A percentile compares a stretch with the other conserved stretches of the same genome.
These are phyloP conservation scores for Elsinoe necatrix DNA, from an alignment of 2,329 filamentous ascomycete genomes.

Conservation along the genomic window DNA sequence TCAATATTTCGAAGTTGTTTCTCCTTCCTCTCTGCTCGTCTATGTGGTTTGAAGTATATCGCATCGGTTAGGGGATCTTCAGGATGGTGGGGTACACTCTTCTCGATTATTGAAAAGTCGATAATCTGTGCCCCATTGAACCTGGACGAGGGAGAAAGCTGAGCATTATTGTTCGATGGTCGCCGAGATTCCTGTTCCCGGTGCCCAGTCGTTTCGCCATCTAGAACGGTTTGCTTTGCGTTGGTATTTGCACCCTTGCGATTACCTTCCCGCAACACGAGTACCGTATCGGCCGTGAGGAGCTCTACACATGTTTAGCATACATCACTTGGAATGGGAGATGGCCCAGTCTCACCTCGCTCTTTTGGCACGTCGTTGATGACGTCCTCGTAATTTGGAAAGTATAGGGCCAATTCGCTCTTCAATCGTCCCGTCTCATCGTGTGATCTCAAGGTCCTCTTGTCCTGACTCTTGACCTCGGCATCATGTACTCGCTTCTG, in stretches of 20 bases:
- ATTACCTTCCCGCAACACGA: constrained; percentile 57
- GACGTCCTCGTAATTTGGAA: constrained; percentile 88
- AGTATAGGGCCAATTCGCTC: constrained; percentile 85
- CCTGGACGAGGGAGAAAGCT: constrained; percentile 22
- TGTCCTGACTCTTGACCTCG: constrained; percentile 43
- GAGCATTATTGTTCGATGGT: constrained; percentile 16
- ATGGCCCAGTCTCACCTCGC: constrained; percentile 30
- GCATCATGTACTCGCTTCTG: constrained; percentile 21
- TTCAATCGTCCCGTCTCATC: constrained; percentile 75
- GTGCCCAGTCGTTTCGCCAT: neutral
- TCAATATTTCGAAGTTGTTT: constrained; percentile 62
- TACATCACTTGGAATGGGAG: neutral
- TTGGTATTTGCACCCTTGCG: neutral
- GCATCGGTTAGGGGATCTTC: constrained; percentile 50
- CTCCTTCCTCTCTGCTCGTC: constrained; percentile 55
- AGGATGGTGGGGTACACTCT: constrained; percentile 28
- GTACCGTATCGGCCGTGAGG: constrained; percentile 62
- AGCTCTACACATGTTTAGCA: constrained; percentile 49
- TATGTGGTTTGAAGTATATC: constrained; percentile 50
- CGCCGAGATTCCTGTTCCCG: neutral
- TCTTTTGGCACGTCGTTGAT: constrained; percentile 78
- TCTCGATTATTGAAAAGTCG: constrained; percentile 35
- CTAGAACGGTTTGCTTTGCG: constrained; percentile 17
- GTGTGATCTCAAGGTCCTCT: constrained; percentile 74
- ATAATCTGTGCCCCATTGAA: constrained; percentile 31